Evolutionary conservation across 2,329 filamentous ascomycete genomes (phyloP), one percentile per base, ranked within the genome.

Genomic region (Dactylonectria macrodidyma): DNA sequence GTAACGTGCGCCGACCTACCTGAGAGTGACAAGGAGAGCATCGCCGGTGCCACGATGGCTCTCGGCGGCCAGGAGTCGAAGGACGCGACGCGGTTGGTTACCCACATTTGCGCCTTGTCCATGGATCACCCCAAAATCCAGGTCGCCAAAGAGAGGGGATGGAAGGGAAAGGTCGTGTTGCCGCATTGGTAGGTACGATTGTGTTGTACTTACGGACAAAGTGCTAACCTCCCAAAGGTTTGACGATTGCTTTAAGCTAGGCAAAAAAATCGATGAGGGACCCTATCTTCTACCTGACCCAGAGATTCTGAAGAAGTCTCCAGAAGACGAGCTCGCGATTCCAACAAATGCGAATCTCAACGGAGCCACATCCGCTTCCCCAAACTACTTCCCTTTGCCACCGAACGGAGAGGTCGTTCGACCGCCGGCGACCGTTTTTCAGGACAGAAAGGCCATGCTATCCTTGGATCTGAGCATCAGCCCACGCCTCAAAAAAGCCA

Each of bases 241-340:
- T 78, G 95, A 98, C 75, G 95, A 98, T 79, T 99, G 96, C 81
- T 89, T 99, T 73, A 96, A 93, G 81, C 89, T 99, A 33, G 95
- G 95, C 57, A 95, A 94, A 80, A 91, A 93, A 66, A 98, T 99
- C 73, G 92, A 94, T 73, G 96, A 99, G 79, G 84, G 86, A 7
- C 96, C 96, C 1, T 99, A 99, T 78, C 83, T 89, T 22, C 86
- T 98, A 1, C 96, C 96, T 1, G 87, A 98, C 71, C 93, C 96
- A 1, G 94, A 97, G 71, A 93, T 97, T 38, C 84, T 97, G n/a
- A 86, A 84, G 46, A 85, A 84, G 50, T 82, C 84, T 7, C 82
- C 88, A 22, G 85, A 90, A 66, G 87, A 89, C 56, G 82, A 85
- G 3, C 81, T 92, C 58, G 84, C 85, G 30, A 86, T 90, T 24